Conservation (phyloP, 176 grass and related monocot genomes). For the Avena sativa region DNA sequence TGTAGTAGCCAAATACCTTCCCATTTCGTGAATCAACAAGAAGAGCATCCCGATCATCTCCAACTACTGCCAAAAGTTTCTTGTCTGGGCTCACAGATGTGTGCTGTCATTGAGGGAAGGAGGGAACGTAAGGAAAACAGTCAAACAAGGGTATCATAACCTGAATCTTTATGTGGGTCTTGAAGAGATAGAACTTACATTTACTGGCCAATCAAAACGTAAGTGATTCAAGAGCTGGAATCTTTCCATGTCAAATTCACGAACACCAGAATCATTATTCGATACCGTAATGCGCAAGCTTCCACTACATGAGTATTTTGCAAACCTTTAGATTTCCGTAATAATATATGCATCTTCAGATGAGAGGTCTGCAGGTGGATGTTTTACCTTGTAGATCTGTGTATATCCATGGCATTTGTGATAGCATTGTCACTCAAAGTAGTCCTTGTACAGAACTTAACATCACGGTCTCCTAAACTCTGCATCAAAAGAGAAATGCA, state of each 20-base stretch:
- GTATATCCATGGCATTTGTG: constrained; percentile 92
- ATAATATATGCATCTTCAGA: constrained; percentile 37
- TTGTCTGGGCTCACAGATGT: constrained; percentile 81
- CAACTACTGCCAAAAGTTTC: constrained; percentile 70
- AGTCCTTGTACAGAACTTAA: constrained; percentile 84
- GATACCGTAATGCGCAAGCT: constrained; percentile 71
- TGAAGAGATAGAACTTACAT: constrained; percentile 63
- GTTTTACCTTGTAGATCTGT: constrained; percentile 68
- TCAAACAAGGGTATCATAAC: constrained; percentile 27
- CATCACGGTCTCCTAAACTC: constrained; percentile 60
- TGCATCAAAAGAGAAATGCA: constrained; percentile 39
- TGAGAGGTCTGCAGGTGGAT: neutral
- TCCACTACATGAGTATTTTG: constrained; percentile 59
- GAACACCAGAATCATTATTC: constrained; percentile 86
- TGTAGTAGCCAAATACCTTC: constrained; percentile 56
- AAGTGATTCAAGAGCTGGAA: constrained; percentile 88
- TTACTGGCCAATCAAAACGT: constrained; percentile 82
- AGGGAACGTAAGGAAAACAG: constrained; percentile 19
- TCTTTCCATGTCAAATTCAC: constrained; percentile 85
- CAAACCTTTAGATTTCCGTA: constrained; percentile 37
- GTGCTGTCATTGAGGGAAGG: constrained; percentile 51
- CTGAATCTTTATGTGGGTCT: neutral
- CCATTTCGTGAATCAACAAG: constrained; percentile 83
- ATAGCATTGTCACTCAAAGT: constrained; percentile 90
- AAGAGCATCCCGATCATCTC: constrained; percentile 66